A percentile compares a stretch with the other conserved stretches of the same genome.
Evolutionary conservation across 768 basidiomycete genomes (phyloP).

Genomic region (Tylopilus cervinicoccineus): DNA sequence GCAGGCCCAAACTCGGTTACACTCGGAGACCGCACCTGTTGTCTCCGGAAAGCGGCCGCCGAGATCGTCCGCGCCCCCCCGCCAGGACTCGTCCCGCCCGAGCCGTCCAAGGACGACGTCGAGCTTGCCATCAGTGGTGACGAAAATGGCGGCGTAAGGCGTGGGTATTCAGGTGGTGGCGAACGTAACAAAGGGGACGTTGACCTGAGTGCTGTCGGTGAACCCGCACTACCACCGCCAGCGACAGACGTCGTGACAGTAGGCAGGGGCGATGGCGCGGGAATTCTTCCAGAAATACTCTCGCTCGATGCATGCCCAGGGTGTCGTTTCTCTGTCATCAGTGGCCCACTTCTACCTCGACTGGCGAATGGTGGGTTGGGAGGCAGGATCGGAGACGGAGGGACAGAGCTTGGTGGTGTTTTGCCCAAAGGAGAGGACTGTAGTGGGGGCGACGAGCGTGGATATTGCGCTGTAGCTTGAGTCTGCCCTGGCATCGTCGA

Average conservation of each 20-base stretch:
- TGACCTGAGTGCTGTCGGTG: constrained; percentile 1
- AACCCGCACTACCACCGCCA: neutral
- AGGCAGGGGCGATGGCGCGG: constrained; percentile 2
- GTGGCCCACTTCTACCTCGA: constrained; percentile 18
- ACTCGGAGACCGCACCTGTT: constrained; percentile 34
- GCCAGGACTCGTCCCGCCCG: constrained; percentile 25
- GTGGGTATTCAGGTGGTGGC: constrained; percentile 47
- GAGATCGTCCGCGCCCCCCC: constrained; percentile 55
- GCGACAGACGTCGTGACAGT: neutral
- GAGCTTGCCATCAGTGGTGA: constrained; percentile 31
- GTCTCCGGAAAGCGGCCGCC: constrained; percentile 70
- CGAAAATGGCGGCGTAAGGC: constrained; percentile 32
- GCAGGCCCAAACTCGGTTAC: constrained; percentile 23
- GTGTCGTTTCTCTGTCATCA: constrained; percentile 8
- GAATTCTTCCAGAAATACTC: constrained; percentile 4
- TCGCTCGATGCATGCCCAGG: constrained; percentile 4
- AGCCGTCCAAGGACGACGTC: constrained; percentile 29
- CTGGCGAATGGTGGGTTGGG: constrained; percentile 40
- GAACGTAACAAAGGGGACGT: constrained; percentile 10
- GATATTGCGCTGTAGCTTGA: neutral
- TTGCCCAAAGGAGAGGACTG: constrained; percentile 2
- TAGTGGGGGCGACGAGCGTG: neutral
- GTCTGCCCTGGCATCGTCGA: neutral
- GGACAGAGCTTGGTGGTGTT: constrained; percentile 15
- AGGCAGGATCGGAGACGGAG: constrained; percentile 30